phyloP scores from a whole-genome alignment of 2,329 filamentous ascomycete species.

The Rhynchosporium graminicola region DNA sequence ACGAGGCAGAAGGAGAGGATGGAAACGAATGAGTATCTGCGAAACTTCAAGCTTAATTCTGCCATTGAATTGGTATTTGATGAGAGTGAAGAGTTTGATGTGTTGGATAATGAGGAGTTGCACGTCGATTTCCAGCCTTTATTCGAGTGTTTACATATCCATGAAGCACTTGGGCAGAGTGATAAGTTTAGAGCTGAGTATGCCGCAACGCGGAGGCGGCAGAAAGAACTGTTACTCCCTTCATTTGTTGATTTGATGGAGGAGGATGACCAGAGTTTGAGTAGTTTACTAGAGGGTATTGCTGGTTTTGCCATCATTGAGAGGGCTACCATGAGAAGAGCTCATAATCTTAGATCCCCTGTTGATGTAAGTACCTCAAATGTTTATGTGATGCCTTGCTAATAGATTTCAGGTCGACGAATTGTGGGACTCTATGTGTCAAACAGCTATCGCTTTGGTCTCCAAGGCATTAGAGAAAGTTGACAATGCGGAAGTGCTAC shows the following conservation, averaged over 20 bases:
- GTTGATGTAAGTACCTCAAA: conserved; percentile 65
- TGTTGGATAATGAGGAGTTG: conserved; percentile 91
- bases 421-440: conserved; percentile 97
- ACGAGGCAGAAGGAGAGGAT: conserved; percentile 80
- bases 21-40: conserved; percentile 72
- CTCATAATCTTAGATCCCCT: conserved; percentile 76
- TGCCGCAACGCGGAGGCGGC: conserved; percentile 82
- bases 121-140: conserved; percentile 93
- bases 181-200: conserved; percentile 92
- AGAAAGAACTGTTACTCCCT: conserved; percentile 89
- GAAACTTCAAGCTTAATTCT: conserved; percentile 89
- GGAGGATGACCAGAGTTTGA: conserved; percentile 87
- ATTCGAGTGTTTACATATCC: conserved; percentile 94
- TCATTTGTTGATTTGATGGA: conserved; percentile 73
- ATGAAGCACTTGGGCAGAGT: conserved; percentile 88
- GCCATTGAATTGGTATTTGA: conserved; percentile 94
- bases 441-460: conserved; percentile 79
- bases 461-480: conserved; percentile 75
- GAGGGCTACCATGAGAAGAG: conserved; percentile 85
- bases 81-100: conserved; percentile 92
- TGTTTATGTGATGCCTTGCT: conserved; percentile 16
- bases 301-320: conserved; percentile 97
- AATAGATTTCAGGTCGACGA: conserved; percentile 75
- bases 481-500: conserved; percentile 82
- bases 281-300: conserved; percentile 88